A percentile compares a stretch with the other conserved stretches of the same genome.
phyloP scores from a whole-genome alignment of 768 basidiomycete genomes.

The Podaxis pistillaris region DNA sequence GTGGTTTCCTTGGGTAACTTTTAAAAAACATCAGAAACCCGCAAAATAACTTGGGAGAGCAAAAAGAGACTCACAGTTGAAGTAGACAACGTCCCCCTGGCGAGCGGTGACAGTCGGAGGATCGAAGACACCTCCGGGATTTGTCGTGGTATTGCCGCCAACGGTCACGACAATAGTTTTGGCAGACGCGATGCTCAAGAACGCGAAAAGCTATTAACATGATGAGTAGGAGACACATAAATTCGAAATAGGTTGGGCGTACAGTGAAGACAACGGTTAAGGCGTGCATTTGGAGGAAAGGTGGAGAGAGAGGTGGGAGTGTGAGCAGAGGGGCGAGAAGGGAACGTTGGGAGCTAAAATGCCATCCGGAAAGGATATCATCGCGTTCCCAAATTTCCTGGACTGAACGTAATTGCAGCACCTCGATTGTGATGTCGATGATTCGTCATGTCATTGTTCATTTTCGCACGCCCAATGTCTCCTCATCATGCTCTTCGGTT shows the following conservation, averaged over 20 bases:
- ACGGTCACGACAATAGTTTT: constrained; percentile 44
- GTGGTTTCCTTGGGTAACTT: constrained; percentile 52
- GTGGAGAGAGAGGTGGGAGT: constrained; percentile 3
- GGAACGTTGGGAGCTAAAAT: background rate
- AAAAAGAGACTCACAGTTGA: constrained; percentile 46
- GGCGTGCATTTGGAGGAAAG: constrained; percentile 15
- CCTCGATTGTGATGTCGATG: background rate
- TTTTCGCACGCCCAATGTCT: background rate
- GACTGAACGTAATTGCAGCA: background rate
- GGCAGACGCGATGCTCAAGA: constrained; percentile 27
- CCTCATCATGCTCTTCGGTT: too few relatives aligned
- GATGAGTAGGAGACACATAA: background rate
- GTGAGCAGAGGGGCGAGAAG: constrained; percentile 9
- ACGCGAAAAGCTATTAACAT: constrained; percentile 15
- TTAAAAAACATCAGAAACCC: background rate
- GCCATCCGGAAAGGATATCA: background rate
- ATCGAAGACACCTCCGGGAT: constrained; percentile 44
- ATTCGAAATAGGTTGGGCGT: constrained; percentile 3
- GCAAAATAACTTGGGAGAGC: background rate
- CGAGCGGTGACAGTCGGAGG: constrained; percentile 44
- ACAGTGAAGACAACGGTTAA: constrained; percentile 14
- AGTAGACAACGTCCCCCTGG: constrained; percentile 48
- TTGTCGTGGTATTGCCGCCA: constrained; percentile 42
- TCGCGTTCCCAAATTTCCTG: background rate
- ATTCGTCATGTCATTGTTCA: background rate